Evolutionary conservation across 129 eudicot species (phyloP).

Genomic region (Tagetes erecta): DNA sequence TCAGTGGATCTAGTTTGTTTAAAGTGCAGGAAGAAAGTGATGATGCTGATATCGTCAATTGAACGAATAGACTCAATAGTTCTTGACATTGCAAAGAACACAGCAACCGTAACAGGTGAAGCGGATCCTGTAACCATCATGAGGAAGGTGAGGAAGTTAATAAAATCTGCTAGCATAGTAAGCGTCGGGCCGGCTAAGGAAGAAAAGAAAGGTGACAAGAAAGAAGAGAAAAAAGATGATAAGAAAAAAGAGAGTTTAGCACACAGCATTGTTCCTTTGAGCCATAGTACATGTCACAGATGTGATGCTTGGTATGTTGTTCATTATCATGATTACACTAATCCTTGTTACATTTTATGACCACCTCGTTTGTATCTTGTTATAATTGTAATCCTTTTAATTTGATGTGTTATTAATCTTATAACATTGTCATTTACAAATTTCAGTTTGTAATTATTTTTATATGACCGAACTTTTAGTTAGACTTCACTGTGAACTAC

Average conservation of each 20-base stretch:
- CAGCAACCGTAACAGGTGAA: slow-evolving; percentile 57
- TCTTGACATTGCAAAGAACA: slow-evolving; percentile 54
- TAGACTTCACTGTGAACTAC: too few species aligned
- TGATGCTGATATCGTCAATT: slow-evolving; percentile 51
- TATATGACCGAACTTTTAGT: too few species aligned
- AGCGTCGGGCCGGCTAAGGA: slow-evolving; percentile 60
- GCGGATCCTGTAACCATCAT: slow-evolving; percentile 56
- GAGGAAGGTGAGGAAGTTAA: slow-evolving; percentile 51
- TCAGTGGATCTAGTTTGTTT: slow-evolving; percentile 59
- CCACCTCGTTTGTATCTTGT: not conserved
- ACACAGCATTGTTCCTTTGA: slow-evolving; percentile 5
- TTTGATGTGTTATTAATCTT: not conserved
- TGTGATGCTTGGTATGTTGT: slow-evolving; percentile 50
- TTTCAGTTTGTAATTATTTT: not conserved
- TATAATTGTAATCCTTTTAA: not conserved
- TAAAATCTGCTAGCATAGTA: slow-evolving; percentile 36
- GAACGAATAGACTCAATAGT: slow-evolving; percentile 51
- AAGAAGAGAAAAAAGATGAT: slow-evolving; percentile 20
- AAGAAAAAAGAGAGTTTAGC: slow-evolving; percentile 19
- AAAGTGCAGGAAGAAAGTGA: slow-evolving; percentile 58
- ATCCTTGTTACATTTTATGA: slow-evolving; percentile 50
- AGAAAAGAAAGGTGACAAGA: slow-evolving; percentile 40
- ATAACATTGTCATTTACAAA: not conserved
- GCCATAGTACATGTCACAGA: slow-evolving; percentile 47
- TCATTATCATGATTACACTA: slow-evolving; percentile 32